Evolutionary conservation across 345 rosid genomes (phyloP).

Genomic region (Carallia pectinifolia): DNA sequence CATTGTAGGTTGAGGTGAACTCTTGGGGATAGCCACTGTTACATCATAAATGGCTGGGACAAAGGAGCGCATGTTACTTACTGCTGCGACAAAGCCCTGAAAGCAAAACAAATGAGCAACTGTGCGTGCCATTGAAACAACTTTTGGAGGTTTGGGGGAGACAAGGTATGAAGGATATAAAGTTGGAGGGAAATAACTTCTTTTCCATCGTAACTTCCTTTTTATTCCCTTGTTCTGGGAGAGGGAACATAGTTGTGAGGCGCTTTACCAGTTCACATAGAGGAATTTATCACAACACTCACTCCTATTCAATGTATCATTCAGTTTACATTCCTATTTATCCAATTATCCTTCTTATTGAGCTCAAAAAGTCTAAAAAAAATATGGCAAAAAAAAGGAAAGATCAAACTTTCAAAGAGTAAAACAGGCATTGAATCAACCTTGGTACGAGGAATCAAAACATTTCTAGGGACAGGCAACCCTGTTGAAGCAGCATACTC

Average conservation of each 20-base stretch:
- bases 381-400: background rate
- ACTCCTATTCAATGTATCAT: too few relatives aligned
- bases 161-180: background rate
- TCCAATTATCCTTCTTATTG: too few relatives aligned
- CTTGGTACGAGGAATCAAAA: constrained; percentile 98
- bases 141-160: too few relatives aligned
- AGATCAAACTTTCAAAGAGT: background rate
- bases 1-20: constrained; percentile 80
- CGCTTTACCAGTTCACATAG: too few relatives aligned
- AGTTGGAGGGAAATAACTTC: too few relatives aligned
- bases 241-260: too few relatives aligned
- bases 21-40: constrained; percentile 83
- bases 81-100: constrained; percentile 98
- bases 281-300: too few relatives aligned
- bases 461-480: constrained; percentile 86
- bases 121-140: too few relatives aligned
- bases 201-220: too few relatives aligned
- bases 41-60: constrained; percentile 93
- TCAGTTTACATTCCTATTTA: too few relatives aligned
- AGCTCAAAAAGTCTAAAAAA: too few relatives aligned
- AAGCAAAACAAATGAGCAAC: background rate
- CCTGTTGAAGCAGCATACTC: constrained; percentile 88
- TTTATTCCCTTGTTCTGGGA: too few relatives aligned
- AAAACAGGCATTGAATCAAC: constrained; percentile 20
- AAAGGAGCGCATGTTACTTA: constrained; percentile 88